These are phyloP conservation scores for Alloteropsis semialata DNA, from an alignment of 176 grass and related monocot species.

Conservation along the genomic window DNA sequence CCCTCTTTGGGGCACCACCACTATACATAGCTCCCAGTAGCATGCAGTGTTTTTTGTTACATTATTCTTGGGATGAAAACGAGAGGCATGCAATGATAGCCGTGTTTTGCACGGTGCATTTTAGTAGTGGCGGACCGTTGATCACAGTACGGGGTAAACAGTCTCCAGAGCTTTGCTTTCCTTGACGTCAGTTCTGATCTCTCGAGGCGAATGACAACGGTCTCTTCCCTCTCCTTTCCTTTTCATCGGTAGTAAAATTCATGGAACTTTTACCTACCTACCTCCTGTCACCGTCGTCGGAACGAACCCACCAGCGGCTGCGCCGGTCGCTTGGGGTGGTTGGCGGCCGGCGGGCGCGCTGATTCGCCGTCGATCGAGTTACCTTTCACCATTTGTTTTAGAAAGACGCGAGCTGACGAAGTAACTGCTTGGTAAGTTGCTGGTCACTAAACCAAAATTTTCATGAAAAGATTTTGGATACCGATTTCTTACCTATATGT, in stretches of 20 bases:
- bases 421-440: background rate
- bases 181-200: constrained; percentile 9
- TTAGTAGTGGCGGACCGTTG: background rate
- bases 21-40: background rate
- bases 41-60: background rate
- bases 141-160: background rate
- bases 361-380: background rate
- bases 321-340: constrained; percentile 13
- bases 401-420: background rate
- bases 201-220: background rate
- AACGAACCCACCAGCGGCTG: background rate
- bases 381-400: background rate
- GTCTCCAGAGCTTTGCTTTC: background rate
- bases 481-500: background rate
- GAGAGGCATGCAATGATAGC: constrained; percentile 15
- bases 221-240: background rate
- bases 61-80: background rate
- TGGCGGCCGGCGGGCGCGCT: background rate
- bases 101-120: constrained; percentile 33
- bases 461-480: background rate
- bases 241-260: constrained; percentile 9
- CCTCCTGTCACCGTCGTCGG: background rate
- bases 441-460: background rate
- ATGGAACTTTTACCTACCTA: background rate
- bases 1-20: background rate